A percentile compares a stretch with the other conserved stretches of the same genome.
These are phyloP conservation scores for Diutina pseudorugosa DNA, from an alignment of 1,139 yeast genomes.

Conservation along the genomic window DNA sequence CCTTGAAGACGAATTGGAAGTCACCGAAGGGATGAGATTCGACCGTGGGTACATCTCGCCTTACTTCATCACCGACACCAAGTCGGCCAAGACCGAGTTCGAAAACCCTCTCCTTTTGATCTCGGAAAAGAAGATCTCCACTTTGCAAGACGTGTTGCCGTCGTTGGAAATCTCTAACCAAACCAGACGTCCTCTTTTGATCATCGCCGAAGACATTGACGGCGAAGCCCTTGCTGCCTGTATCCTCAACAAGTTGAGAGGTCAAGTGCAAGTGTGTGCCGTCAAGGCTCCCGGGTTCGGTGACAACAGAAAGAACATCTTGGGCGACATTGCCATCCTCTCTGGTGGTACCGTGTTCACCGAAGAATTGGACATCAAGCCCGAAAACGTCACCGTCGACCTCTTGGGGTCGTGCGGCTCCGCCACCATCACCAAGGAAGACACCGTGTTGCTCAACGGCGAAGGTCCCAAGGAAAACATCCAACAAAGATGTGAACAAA, in stretches of 20 bases:
- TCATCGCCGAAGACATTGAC: constrained; percentile 93
- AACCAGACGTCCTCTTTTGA: constrained; percentile 87
- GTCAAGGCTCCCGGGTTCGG: constrained; percentile 99
- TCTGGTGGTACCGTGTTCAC: constrained; percentile 98
- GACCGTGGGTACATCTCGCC: constrained; percentile 99
- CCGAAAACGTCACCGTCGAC: constrained; percentile 89
- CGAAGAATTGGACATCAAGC: constrained; percentile 95
- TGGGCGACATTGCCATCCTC: constrained; percentile 94
- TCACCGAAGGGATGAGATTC: constrained; percentile 98
- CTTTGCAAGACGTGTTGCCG: constrained; percentile 88
- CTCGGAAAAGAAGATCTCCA: constrained; percentile 89
- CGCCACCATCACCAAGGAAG: constrained; percentile 91
- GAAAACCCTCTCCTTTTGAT: constrained; percentile 87
- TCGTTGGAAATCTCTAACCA: constrained; percentile 92
- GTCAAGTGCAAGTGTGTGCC: constrained; percentile 97
- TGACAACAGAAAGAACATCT: constrained; percentile 96
- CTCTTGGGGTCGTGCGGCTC: constrained; percentile 91
- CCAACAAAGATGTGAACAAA: constrained; percentile 90
- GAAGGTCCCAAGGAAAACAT: constrained; percentile 87
- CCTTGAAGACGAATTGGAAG: constrained; percentile 91
- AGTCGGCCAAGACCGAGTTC: constrained; percentile 93
- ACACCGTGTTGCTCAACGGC: constrained; percentile 91
- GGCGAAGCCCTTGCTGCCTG: constrained; percentile 99
- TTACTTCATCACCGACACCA: constrained; percentile 92
- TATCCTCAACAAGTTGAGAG: constrained; percentile 95